Percentiles rank a stretch among this genome's conserved stretches.
These are phyloP conservation scores for Mycocentrospora acerina DNA, from an alignment of 2,329 filamentous ascomycete genomes.

Conservation along the genomic window DNA sequence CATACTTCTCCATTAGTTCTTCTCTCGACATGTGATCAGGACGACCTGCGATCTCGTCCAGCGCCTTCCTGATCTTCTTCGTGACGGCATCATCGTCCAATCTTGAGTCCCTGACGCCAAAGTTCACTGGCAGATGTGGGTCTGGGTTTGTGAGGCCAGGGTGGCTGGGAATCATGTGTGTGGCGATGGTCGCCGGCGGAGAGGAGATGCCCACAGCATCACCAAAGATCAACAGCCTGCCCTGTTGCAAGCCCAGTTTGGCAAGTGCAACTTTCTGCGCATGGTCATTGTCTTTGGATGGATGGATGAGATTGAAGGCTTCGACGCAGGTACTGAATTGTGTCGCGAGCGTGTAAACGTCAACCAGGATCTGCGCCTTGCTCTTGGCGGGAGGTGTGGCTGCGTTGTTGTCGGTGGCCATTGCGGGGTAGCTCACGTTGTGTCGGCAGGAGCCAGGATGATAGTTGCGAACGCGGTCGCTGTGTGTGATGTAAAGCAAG, in stretches of 20 bases:
- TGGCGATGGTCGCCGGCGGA: slow-evolving; percentile 46
- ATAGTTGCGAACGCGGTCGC: neutral
- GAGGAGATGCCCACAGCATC: slow-evolving; percentile 49
- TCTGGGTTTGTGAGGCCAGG: slow-evolving; percentile 49
- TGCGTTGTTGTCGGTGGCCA: slow-evolving; percentile 22
- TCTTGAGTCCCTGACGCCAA: slow-evolving; percentile 44
- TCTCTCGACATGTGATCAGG: slow-evolving; percentile 42
- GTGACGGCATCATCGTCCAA: slow-evolving; percentile 45
- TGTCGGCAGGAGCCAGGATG: neutral
- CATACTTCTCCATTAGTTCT: slow-evolving; percentile 50
- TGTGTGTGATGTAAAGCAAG: neutral
- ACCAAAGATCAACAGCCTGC: slow-evolving; percentile 52
- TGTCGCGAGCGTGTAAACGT: slow-evolving; percentile 46
- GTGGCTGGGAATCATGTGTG: slow-evolving; percentile 47
- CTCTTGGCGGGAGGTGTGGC: slow-evolving; percentile 19
- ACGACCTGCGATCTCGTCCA: slow-evolving; percentile 50
- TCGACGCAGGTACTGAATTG: slow-evolving; percentile 52
- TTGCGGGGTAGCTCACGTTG: slow-evolving; percentile 21
- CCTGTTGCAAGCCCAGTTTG: slow-evolving; percentile 50
- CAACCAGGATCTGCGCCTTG: slow-evolving; percentile 40
- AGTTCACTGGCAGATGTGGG: slow-evolving; percentile 48
- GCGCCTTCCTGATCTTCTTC: slow-evolving; percentile 42
- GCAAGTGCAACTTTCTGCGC: slow-evolving; percentile 47
- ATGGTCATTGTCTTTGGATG: slow-evolving; percentile 45
- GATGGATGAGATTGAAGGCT: slow-evolving; percentile 50